phyloP scores from a whole-genome alignment of 2,329 filamentous ascomycete genomes.

The Aspergillus sp. region DNA sequence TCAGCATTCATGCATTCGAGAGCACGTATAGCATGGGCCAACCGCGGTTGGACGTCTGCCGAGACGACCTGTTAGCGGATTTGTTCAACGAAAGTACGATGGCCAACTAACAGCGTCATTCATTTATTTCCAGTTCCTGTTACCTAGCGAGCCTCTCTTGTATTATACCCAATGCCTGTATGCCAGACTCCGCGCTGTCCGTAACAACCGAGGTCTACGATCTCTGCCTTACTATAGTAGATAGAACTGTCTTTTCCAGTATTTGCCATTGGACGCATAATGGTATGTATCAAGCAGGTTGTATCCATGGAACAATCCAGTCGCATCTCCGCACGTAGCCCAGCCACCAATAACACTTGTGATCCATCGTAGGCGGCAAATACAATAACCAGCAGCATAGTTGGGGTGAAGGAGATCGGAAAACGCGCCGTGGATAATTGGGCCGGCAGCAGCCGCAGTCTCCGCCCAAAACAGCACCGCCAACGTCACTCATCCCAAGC shows the following conservation, averaged over 20 bases:
- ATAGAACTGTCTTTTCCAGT: background rate
- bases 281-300: background rate
- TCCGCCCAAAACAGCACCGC: conserved; percentile 9
- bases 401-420: no score
- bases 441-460: conserved; percentile 24
- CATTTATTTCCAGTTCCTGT: background rate
- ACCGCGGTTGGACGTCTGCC: conserved; percentile 66
- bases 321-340: background rate
- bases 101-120: conserved; percentile 28
- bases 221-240: background rate
- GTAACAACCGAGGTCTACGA: background rate
- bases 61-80: conserved; percentile 67
- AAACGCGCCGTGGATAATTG: conserved; percentile 5
- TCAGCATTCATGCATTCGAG: conserved; percentile 94
- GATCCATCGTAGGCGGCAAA: background rate
- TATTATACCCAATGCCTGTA: background rate
- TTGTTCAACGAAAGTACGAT: conserved; percentile 75
- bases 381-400: conserved; percentile 15
- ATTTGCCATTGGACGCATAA: background rate
- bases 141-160: conserved; percentile 1
- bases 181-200: background rate
- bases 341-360: background rate
- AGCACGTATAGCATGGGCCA: conserved; percentile 81
- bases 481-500: conserved; percentile 21
- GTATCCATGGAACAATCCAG: background rate